A percentile compares a stretch with the other conserved stretches of the same genome.
These are phyloP conservation scores for Manihot esculenta DNA, from an alignment of 441 rosid genomes.

Conservation along the genomic window DNA sequence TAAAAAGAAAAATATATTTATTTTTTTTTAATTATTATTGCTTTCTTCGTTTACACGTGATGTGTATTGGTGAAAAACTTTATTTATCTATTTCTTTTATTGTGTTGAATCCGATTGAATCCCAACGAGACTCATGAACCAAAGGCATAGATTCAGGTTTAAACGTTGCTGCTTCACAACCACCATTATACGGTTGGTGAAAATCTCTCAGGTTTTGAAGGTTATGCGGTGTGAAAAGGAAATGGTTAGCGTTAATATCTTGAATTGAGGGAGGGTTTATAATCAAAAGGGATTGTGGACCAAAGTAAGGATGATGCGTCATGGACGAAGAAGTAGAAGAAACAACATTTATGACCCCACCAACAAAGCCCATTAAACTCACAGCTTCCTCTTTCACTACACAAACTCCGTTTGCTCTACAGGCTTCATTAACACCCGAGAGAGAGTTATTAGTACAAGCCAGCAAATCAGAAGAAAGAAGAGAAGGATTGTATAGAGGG, in stretches of 20 bases:
- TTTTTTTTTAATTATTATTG: no score
- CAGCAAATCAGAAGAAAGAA: constrained; percentile 47
- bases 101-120: no score
- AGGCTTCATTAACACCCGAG: constrained; percentile 11
- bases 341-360: constrained; percentile 27
- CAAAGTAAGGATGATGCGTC: constrained; percentile 33
- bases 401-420: constrained; percentile 25
- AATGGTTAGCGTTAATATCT: constrained; percentile 35
- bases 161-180: constrained; percentile 37
- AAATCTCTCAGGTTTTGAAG: constrained; percentile 43
- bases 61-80: no score
- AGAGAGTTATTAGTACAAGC: constrained; percentile 30
- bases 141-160: constrained; percentile 47
- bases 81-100: no score
- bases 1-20: no score
- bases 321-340: constrained; percentile 28
- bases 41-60: no score
- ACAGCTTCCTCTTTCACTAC: constrained; percentile 39
- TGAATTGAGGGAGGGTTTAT: constrained; percentile 53
- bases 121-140: constrained; percentile 9
- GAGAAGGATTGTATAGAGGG: constrained; percentile 51
- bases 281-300: constrained; percentile 45
- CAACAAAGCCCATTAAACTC: constrained; percentile 46
- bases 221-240: constrained; percentile 39
- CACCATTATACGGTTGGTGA: constrained; percentile 40